Evolutionary conservation across 2,329 filamentous ascomycete genomes (phyloP), one percentile per base, ranked within the genome.

Genomic region (Sclerotinia trifoliorum): DNA sequence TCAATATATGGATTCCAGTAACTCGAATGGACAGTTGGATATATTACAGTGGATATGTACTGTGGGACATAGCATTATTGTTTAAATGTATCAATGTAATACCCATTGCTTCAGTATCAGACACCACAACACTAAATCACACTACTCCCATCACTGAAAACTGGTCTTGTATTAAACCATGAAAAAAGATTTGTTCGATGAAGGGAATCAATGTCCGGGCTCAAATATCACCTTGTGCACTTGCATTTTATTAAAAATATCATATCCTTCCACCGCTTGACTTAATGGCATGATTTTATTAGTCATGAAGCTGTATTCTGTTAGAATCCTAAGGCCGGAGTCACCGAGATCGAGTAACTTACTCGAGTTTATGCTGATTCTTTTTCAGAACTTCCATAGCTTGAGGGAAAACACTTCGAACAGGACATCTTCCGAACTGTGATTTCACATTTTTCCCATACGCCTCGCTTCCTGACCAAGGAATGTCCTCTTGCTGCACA

Each of bases 381-480:
- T 86, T 85, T 74, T 86, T 86, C 69, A 93, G 78, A 69, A 91
- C 79, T 39, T 84, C 81, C 57, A 93, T 80, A 13, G 90, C 88
- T 69, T 89, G 83, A 17, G 84, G 80, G 73, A 92, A 91, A 68
- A 92, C 85, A 85, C 87, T 89, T 66, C 89, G 83, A 19, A 93
- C 90, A 3, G 90, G 90, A 75, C 90, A 93, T 67, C 91, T 83
- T 6, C 91, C 91, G 88, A 93, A 92, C 84, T 71, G 81, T 82
- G 93, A 74, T 56, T 84, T 86, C 69, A 93, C 73, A 71, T 93
- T 93, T 79, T 93, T 93, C 61, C 86, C 79, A 74, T 88, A 88
- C 10, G 85, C 89, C 69, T 92, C 86, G 68, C 81, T 84, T 17
- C 87, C 89, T 66, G 80, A 83, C 84, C 88, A 92, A 11, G 80